Evolutionary conservation across 495 filamentous ascomycete genomes (phyloP).

Genomic region (Penicillium silybi): DNA sequence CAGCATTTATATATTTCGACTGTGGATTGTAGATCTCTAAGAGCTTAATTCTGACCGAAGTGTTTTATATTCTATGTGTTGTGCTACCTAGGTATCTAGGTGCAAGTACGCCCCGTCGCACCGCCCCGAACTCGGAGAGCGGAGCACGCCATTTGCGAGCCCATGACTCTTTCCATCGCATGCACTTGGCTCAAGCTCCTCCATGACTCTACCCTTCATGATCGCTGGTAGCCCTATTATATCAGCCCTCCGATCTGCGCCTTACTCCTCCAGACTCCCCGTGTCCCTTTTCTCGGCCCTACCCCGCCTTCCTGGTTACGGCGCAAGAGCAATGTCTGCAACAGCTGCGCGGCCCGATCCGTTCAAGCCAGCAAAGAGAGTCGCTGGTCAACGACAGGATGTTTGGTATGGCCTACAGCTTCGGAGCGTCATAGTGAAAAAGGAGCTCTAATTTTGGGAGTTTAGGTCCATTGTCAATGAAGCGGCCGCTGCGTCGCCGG

Average conservation of each 20-base stretch:
- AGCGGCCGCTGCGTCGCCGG: slow-evolving; percentile 75
- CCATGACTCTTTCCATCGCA: neutral
- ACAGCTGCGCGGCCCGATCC: slow-evolving; percentile 44
- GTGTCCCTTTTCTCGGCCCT: slow-evolving; percentile 5
- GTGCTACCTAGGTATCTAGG: too few relatives aligned
- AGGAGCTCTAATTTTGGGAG: neutral
- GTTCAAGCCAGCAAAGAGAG: slow-evolving; percentile 70
- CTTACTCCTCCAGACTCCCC: slow-evolving; percentile 4
- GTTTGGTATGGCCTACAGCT: slow-evolving; percentile 65
- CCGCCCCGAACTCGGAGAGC: slow-evolving; percentile 13
- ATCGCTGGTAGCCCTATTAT: slow-evolving; percentile 2
- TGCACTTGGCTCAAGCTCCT: neutral
- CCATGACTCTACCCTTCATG: slow-evolving; percentile 13
- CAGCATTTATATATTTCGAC: neutral
- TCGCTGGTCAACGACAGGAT: slow-evolving; percentile 82
- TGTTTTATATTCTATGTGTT: neutral
- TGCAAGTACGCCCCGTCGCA: too few relatives aligned
- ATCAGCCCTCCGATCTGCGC: slow-evolving; percentile 3
- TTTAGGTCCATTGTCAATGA: slow-evolving; percentile 92
- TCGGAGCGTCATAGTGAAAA: neutral
- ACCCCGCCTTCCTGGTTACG: slow-evolving; percentile 24
- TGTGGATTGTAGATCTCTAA: neutral
- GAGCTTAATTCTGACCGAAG: neutral
- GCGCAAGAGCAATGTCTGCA: slow-evolving; percentile 41
- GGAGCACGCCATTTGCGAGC: slow-evolving; percentile 20